Evolutionary conservation across 352 stramenopile genomes (phyloP).

Genomic region (Phytopythium aichiense): DNA sequence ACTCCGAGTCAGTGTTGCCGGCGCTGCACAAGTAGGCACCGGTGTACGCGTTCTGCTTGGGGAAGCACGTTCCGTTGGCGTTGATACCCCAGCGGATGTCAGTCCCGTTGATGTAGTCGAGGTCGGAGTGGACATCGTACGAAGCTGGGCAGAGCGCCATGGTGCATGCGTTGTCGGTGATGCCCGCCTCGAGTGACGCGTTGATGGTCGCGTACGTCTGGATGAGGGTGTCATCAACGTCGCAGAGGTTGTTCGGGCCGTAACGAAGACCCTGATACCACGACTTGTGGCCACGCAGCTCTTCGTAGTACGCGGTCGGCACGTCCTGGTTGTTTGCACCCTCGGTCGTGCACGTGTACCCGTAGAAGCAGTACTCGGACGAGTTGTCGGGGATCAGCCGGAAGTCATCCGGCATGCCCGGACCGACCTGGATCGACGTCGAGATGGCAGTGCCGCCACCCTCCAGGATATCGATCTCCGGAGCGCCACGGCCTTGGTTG

Average conservation of each 20-base stretch:
- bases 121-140: constrained; percentile 45
- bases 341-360: constrained; percentile 13
- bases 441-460: constrained; percentile 57
- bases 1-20: constrained; percentile 35
- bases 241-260: no score
- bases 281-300: constrained; percentile 17
- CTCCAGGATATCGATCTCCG: constrained; percentile 93
- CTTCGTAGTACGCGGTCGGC: constrained; percentile 20
- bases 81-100: constrained; percentile 50
- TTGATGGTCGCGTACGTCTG: constrained; percentile 11
- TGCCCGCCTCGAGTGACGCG: constrained; percentile 26
- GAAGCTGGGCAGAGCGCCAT: constrained; percentile 36
- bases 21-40: constrained; percentile 54
- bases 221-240: no score
- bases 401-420: constrained; percentile 41
- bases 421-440: constrained; percentile 77
- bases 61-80: constrained; percentile 54
- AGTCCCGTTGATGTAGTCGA: constrained; percentile 30
- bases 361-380: constrained; percentile 28
- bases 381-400: constrained; percentile 17
- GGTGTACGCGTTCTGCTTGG: constrained; percentile 54
- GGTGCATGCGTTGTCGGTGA: constrained; percentile 49
- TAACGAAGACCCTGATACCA: constrained; percentile 7
- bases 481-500: constrained; percentile 78
- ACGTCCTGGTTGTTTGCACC: constrained; percentile 34